Conservation (phyloP, 2,329 filamentous ascomycete genomes). For the Mollisiaceae sp. region DNA sequence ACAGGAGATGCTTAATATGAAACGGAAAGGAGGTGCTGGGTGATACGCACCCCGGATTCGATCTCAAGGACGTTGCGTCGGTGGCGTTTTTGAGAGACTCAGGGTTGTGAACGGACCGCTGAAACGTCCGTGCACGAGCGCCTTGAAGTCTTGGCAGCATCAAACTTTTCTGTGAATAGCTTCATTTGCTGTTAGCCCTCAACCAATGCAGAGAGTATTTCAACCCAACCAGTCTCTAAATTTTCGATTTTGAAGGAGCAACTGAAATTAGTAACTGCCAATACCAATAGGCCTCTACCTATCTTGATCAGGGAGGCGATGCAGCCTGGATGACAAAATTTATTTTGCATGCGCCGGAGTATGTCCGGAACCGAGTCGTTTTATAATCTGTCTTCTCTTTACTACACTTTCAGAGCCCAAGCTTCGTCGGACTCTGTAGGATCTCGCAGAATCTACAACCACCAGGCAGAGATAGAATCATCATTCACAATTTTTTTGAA, state of each 20-base stretch:
- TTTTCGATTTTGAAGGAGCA: no score
- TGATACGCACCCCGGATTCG: background rate
- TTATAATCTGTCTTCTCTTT: no score
- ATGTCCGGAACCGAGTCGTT: no score
- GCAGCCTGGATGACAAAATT: background rate
- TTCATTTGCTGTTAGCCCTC: conserved; percentile 2
- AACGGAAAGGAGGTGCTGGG: background rate
- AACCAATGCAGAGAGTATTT: background rate
- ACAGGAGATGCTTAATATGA: background rate
- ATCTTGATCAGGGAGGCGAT: background rate
- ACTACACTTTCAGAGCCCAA: no score
- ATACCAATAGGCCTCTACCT: background rate
- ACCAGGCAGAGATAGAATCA: no score
- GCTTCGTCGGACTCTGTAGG: no score
- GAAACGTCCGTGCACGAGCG: background rate
- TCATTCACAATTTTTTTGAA: background rate
- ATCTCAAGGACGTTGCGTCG: background rate
- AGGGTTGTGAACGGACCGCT: background rate
- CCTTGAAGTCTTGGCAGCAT: conserved; percentile 8
- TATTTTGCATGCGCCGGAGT: background rate
- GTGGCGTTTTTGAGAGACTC: conserved; percentile 9
- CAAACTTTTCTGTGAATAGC: conserved; percentile 9
- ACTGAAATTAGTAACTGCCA: no score
- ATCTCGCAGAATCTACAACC: no score
- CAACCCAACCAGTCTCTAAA: no score